A percentile compares a stretch with the other conserved stretches of the same genome.
Evolutionary conservation across 192 early-diverging fungal species (phyloP).

Genomic region (Globomyces pollinis-pini): DNA sequence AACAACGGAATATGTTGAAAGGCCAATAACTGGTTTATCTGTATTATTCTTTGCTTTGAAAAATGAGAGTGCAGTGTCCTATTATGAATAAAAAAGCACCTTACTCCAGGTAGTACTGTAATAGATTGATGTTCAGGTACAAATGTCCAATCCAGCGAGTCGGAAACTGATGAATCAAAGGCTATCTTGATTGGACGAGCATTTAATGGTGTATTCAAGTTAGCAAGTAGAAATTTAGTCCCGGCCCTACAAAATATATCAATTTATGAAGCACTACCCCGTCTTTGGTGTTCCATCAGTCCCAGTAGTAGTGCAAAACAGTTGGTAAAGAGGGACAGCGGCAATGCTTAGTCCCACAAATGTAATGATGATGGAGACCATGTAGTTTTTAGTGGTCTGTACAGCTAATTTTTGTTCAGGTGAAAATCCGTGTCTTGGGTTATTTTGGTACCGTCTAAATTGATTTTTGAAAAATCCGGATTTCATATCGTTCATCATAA

Average conservation of each 20-base stretch:
- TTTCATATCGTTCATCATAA: no score
- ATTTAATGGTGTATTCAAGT: constrained; percentile 54
- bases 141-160: constrained; percentile 82
- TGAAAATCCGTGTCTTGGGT: neutral
- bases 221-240: constrained; percentile 53
- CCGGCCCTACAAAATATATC: no score
- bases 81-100: neutral
- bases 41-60: constrained; percentile 86
- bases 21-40: constrained; percentile 82
- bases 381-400: constrained; percentile 59
- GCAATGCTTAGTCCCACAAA: constrained; percentile 83
- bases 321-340: constrained; percentile 88
- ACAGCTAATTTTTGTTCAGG: no score
- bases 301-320: constrained; percentile 91
- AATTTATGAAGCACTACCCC: no score
- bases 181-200: constrained; percentile 52
- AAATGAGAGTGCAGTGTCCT: constrained; percentile 91
- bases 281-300: constrained; percentile 83
- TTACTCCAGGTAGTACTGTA: constrained; percentile 71
- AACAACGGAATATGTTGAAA: constrained; percentile 94
- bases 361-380: constrained; percentile 68
- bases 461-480: no score
- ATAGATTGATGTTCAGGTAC: constrained; percentile 81
- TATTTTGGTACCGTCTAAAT: no score
- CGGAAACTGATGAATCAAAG: constrained; percentile 61